These are phyloP conservation scores for Alloteropsis angusta DNA, from an alignment of 202 grass and related monocot species.

Conservation along the genomic window DNA sequence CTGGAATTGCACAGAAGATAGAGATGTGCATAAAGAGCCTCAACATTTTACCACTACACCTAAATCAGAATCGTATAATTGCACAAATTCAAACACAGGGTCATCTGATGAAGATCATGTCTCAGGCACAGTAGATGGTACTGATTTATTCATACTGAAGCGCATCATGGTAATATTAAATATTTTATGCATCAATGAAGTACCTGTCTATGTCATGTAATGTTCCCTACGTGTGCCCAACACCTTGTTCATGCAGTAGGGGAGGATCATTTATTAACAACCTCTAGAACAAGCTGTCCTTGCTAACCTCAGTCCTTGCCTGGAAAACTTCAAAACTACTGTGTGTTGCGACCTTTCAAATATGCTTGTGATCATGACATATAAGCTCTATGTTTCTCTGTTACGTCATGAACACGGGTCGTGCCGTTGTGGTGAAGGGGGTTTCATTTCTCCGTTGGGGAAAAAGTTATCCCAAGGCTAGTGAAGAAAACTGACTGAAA, in stretches of 20 bases:
- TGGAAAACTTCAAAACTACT: neutral
- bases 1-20: conserved; percentile 82
- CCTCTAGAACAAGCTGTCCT: neutral
- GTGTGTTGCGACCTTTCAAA: neutral
- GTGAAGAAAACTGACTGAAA: neutral
- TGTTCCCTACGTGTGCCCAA: neutral
- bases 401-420: neutral
- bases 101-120: conserved; percentile 37
- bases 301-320: neutral
- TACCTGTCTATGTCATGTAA: neutral
- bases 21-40: conserved; percentile 31
- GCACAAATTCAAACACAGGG: conserved; percentile 35
- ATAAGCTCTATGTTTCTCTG: neutral
- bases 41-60: conserved; percentile 29
- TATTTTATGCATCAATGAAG: neutral
- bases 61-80: conserved; percentile 39
- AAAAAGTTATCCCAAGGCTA: neutral
- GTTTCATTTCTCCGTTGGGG: neutral
- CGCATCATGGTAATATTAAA: conserved; percentile 77
- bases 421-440: neutral
- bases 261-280: neutral
- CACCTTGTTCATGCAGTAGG: neutral
- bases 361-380: neutral
- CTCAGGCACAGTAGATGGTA: conserved; percentile 39
- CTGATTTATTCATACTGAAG: conserved; percentile 99